Evolutionary conservation across 2,329 filamentous ascomycete species (phyloP).

Genomic region (Colletotrichum sp.): DNA sequence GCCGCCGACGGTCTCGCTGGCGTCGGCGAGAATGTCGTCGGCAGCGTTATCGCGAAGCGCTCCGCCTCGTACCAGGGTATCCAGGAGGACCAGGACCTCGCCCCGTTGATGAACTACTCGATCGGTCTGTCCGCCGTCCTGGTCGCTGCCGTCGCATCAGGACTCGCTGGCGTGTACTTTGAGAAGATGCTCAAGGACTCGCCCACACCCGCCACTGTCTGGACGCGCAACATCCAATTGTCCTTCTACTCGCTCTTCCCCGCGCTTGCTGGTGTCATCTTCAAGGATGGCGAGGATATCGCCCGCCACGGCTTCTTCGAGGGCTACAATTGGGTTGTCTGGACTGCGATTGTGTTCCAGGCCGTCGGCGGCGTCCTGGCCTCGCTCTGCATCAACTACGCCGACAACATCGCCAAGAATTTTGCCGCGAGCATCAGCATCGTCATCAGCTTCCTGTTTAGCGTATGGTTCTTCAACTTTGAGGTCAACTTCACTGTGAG

Average conservation of each 20-base stretch:
- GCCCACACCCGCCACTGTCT: conserved; percentile 70
- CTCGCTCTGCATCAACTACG: conserved; percentile 77
- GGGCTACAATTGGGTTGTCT: conserved; percentile 92
- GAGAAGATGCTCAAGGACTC: conserved; percentile 93
- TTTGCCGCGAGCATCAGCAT: conserved; percentile 94
- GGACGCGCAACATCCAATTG: conserved; percentile 94
- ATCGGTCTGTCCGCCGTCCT: conserved; percentile 82
- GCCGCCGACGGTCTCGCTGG: conserved; percentile 39
- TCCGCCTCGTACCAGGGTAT: conserved; percentile 94
- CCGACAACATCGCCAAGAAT: conserved; percentile 91
- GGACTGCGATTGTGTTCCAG: conserved; percentile 83
- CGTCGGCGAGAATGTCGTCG: conserved; percentile 28
- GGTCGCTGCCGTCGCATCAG: conserved; percentile 79
- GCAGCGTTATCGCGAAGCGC: conserved; percentile 60
- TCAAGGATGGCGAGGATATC: conserved; percentile 86
- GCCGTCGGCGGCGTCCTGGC: conserved; percentile 82
- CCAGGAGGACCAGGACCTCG: conserved; percentile 61
- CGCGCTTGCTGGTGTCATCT: conserved; percentile 82
- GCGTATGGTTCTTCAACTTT: conserved; percentile 85
- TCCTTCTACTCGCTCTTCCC: conserved; percentile 95
- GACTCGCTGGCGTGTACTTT: conserved; percentile 84
- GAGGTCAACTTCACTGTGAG: conserved; percentile 74
- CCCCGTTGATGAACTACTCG: conserved; percentile 72
- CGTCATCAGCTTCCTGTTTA: conserved; percentile 83
- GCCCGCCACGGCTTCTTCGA: conserved; percentile 88